Evolutionary conservation across 2,329 filamentous ascomycete genomes (phyloP), one percentile per base, ranked within the genome.

Genomic region (Metarhizium rileyi): DNA sequence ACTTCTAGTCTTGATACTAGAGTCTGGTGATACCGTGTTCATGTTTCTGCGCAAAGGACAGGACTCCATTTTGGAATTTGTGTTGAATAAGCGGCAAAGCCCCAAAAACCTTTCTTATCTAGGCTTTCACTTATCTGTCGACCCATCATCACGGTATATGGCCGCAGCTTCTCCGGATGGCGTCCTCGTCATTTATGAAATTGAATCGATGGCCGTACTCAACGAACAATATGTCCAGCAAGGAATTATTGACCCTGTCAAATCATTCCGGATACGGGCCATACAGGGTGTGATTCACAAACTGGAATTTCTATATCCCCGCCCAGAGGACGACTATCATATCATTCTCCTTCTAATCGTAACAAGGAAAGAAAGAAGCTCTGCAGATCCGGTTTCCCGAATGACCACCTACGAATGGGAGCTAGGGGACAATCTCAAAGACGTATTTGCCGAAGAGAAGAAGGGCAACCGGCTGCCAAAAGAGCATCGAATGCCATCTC

Each of bases 221-320:
- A 75, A 65, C 56, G 63, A 57, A 58, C 81, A 69, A 61, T 84
- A 74, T 59, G 61, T 59, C 16, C 55, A 59, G 35, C 60, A 62
- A 28, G 65, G 69, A n/a, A 60, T 68, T 54, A 64, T 87, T 51
- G 65, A 72, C 9, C 86, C 85, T 2, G 76, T 95, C 50, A 73
- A 73, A 52, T 65, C 63, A 0, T 63, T 58, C 36, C 61, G 66
- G 18, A 60, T 71, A 18, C 71, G 75, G 9, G 55, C 65, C 9
- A 71, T 89, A 7, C 77, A 82, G 7, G 90, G 87, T 1, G 74
- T 83, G n/a, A 87, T 97, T 49, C 75, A 91, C 58, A 86, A 88
- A 57, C 83, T 96, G 74, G 86, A 90, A 22, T 98, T 97, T 55
- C 73, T 98, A 3, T 81, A 86, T 52, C 87, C 90, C 7, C 74